These are phyloP conservation scores for Cordyceps militaris DNA, from an alignment of 2,329 filamentous ascomycete genomes.

Conservation along the genomic window DNA sequence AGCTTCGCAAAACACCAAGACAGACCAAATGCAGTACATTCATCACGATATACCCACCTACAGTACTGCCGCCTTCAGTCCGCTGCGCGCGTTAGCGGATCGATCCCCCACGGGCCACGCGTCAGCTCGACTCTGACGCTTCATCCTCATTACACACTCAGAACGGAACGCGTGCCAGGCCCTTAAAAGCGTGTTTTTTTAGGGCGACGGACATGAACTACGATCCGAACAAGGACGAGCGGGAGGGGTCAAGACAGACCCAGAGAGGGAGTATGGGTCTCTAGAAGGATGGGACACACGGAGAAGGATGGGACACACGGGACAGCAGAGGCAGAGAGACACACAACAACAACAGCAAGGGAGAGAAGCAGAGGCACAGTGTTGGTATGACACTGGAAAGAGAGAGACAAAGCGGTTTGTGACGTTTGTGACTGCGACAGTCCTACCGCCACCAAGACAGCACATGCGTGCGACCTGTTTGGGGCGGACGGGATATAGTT, in stretches of 20 bases:
- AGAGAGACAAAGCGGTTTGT: neutral
- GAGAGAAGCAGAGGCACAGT: neutral
- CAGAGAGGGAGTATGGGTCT: too few species aligned
- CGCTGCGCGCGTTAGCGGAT: constrained; percentile 7
- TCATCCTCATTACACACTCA: neutral
- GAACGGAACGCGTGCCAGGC: neutral
- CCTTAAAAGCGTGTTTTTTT: neutral
- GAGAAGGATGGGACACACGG: too few species aligned
- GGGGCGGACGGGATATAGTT: neutral
- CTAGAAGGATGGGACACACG: too few species aligned
- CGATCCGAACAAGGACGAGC: neutral
- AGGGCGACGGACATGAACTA: neutral
- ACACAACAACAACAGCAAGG: neutral
- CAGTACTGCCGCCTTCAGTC: neutral
- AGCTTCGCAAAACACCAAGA: neutral
- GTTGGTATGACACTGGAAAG: neutral
- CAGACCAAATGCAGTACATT: too few species aligned
- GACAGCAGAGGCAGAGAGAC: neutral
- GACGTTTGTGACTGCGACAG: neutral
- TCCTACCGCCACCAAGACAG: neutral
- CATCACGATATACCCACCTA: too few species aligned
- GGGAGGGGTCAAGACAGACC: neutral
- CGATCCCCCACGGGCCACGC: neutral
- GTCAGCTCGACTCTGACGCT: neutral
- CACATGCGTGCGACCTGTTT: neutral